Evolutionary conservation across 2,329 filamentous ascomycete genomes (phyloP).

Genomic region (Beauveria sp.): DNA sequence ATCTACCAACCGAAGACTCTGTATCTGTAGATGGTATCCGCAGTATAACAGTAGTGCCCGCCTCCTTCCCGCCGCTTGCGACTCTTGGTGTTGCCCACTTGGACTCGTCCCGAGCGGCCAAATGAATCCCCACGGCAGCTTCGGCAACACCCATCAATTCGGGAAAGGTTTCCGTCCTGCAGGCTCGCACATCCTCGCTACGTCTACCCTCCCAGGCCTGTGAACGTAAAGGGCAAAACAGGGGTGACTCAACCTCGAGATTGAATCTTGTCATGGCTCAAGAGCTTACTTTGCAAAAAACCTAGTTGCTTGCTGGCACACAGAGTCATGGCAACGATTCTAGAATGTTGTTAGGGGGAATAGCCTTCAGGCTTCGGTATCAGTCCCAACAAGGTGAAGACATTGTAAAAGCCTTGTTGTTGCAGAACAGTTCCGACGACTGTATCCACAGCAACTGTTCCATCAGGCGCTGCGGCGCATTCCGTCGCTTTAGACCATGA

Average conservation of each 20-base stretch:
- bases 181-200: not conserved
- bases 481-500: not conserved
- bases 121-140: not conserved
- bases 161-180: not conserved
- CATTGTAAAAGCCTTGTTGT: not conserved
- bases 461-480: not conserved
- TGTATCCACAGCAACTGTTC: conserved; percentile 4
- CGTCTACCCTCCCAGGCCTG: not conserved
- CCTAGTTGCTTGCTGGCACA: too few species aligned
- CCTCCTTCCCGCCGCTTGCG: conserved; percentile 4
- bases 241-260: not conserved
- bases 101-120: not conserved
- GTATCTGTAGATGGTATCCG: conserved; percentile 6
- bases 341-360: not conserved
- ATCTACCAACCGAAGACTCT: not conserved
- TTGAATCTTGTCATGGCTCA: not conserved
- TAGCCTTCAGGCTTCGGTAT: not conserved
- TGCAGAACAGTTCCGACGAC: not conserved
- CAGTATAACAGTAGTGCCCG: conserved; percentile 5
- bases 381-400: not conserved
- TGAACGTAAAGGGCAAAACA: not conserved
- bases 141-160: not conserved
- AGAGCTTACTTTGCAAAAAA: not conserved
- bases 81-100: not conserved
- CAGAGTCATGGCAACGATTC: not conserved